Evolutionary conservation across 192 early-diverging fungal genomes (phyloP), one percentile per base, ranked within the genome.

Genomic region (Coemansia aciculifera): DNA sequence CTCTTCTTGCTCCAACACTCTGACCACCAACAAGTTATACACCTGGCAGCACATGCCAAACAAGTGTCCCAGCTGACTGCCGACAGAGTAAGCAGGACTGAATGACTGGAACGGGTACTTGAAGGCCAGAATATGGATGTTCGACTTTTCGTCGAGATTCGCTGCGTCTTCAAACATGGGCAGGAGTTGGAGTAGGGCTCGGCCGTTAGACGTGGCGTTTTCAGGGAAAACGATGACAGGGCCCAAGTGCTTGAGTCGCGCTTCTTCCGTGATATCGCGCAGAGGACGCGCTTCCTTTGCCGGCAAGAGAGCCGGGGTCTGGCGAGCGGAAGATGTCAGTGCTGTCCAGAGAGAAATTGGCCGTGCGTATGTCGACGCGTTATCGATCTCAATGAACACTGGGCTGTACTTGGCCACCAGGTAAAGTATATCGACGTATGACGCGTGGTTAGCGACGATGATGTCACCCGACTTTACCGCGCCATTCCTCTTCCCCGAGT

Each of bases 171-270:
- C 85, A 69, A 95, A 94, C 19, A 94, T 74, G 4, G 91, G 89
- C 23, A 86, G 66, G 34, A 94, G 87, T 68, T 91, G 90, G 9
- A 96, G 79, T 27, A 96, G 73, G 6, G 93, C 94, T 5, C 91
- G 80, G n/a, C 92, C 92, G 74, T 96, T 96, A 24, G 89, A 88
- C 10, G 94, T 95, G 0, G 94, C 93, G 43, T 88, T 83, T 60
- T 83, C 81, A 2, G 78, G 66, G 49, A 79, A 86, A 8, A 85
- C 77, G 19, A 83, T 69, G 11, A 80, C 71, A 0, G 78, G 79
- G 2, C 79, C 77, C 37, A 56, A 12, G 13, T 17, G 15, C 19
- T 44, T 43, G 13, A 64, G 23, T 3, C 79, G 64, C 15, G 82
- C 75, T 11, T 81, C 66, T 38, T 72, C 62, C 1, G 79, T 79